A percentile compares a stretch with the other conserved stretches of the same genome.
These are phyloP conservation scores for Fusarium anguioides DNA, from an alignment of 2,329 filamentous ascomycete species.

Conservation along the genomic window DNA sequence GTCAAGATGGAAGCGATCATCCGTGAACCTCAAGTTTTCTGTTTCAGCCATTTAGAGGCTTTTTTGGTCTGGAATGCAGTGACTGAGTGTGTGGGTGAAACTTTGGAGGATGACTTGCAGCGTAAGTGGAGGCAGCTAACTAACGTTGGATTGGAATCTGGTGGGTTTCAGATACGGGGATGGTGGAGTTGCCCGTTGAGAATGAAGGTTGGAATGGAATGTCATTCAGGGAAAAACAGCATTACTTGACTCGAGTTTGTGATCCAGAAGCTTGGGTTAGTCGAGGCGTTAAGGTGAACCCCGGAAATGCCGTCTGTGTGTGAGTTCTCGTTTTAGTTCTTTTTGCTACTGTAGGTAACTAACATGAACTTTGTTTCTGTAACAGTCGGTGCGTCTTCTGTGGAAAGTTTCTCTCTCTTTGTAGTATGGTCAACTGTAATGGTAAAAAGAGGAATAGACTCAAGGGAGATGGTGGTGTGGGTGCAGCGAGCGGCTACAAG, in stretches of 20 bases:
- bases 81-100: constrained; percentile 22
- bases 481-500: constrained; percentile 41
- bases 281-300: neutral
- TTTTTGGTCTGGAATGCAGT: constrained; percentile 17
- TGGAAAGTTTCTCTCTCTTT: too few species aligned
- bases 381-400: neutral
- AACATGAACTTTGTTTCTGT: neutral
- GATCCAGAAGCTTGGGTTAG: neutral
- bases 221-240: neutral
- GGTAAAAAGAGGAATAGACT: neutral
- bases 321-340: too few species aligned
- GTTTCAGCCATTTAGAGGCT: constrained; percentile 19
- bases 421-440: neutral
- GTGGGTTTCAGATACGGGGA: constrained; percentile 25
- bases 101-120: constrained; percentile 30
- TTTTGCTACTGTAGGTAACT: too few species aligned
- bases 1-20: neutral
- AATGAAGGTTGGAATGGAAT: constrained; percentile 4
- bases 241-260: neutral
- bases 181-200: neutral
- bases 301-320: neutral
- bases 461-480: constrained; percentile 27
- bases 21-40: neutral
- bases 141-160: constrained; percentile 21
- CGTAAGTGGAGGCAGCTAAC: neutral